Base-by-base conservation (phyloP, 306 rosid genomes). In the Sechiopsis laciniata region DNA sequence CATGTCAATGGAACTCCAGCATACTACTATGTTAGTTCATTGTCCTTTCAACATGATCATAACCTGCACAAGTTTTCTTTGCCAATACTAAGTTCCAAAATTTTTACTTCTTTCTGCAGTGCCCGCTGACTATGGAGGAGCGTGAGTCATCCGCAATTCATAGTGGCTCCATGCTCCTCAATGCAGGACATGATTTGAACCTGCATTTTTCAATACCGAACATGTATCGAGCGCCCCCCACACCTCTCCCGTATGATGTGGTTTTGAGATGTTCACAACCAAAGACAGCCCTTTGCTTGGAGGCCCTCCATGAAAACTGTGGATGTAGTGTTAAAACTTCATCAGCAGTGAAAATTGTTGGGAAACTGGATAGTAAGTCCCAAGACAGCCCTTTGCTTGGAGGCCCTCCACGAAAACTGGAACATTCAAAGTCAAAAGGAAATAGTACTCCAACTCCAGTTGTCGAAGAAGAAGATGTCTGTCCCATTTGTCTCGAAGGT, bases 401-500 rank as follows among this genome's bases (percentile, higher is more conserved):
- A 13, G 59, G 74, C 54, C 76, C 86, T 48, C 87, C 84, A 59
- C 78, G 40, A 78, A 84, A 88, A 73, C 65, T 51, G 57, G 86
- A 80, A 78, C 71, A 77, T 74, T 54, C 82, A 51, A 83, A 88
- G 73, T 78, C 82, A 12, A 80, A 74, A 22, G 84, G 80, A 63
- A 67, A 67, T 75, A 56, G 60, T 75, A 50, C 21, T 79, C 63
- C 79, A 2, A 73, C 60, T 10, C 55, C 11, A 2, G 40, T 67
- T 53, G 70, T 73, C 24, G 92, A 88, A 80, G 97, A 92, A 77
- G 97, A 91, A 74, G 95, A 89, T 35, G 92, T 13, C 65, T 88
- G 95, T 78, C 95, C 95, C 69, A 92, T 92, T 77, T 92, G 97
- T 83, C 92, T 92, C 46, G 97, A 89, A 85, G 97, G 97, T 89